These are phyloP conservation scores for Solanum gracilifrons DNA, from an alignment of 257 asterid genomes.

Conservation along the genomic window DNA sequence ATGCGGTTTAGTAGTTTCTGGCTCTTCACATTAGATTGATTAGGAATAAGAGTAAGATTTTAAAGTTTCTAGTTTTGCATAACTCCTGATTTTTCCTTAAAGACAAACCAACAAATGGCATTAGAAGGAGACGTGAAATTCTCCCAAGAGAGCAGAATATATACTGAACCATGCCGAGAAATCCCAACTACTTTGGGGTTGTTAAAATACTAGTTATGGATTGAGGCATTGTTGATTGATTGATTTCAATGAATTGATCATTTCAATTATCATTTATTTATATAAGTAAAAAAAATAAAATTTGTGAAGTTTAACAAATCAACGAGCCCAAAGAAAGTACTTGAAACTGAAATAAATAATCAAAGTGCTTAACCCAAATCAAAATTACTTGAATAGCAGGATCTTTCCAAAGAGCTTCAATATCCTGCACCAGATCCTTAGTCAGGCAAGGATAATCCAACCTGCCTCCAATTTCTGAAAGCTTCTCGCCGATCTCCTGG, in stretches of 20 bases:
- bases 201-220: background rate
- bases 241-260: background rate
- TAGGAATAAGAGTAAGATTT: background rate
- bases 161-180: background rate
- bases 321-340: background rate
- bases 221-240: background rate
- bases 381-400: slow-evolving; percentile 73
- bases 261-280: background rate
- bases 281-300: background rate
- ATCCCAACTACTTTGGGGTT: background rate
- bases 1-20: background rate
- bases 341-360: background rate
- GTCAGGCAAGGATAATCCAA: slow-evolving; percentile 70
- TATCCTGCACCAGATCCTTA: slow-evolving; percentile 61
- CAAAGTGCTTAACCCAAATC: background rate
- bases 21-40: background rate
- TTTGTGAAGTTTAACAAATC: background rate
- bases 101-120: background rate
- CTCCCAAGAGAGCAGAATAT: background rate
- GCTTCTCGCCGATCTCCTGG: slow-evolving; percentile 76
- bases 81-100: background rate
- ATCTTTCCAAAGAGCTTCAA: slow-evolving; percentile 81
- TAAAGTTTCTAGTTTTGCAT: background rate
- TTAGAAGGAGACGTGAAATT: background rate
- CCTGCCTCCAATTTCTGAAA: slow-evolving; percentile 83